phyloP scores from a whole-genome alignment of 768 basidiomycete species.

The Podaxis sp. region DNA sequence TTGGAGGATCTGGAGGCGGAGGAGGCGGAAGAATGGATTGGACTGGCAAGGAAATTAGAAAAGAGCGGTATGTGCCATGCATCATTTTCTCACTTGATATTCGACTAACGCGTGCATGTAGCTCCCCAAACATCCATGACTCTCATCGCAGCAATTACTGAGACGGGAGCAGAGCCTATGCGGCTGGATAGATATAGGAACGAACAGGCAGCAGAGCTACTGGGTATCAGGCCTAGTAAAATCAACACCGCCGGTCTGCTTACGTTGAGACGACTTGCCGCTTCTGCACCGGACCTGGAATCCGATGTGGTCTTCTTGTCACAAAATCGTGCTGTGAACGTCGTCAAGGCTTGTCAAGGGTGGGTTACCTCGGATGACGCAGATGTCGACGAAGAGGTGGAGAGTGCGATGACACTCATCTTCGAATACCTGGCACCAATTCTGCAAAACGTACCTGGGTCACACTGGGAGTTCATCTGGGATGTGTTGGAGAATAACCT shows the following conservation, averaged over 20 bases:
- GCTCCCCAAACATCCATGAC: slow-evolving; percentile 72
- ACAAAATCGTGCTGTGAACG: slow-evolving; percentile 81
- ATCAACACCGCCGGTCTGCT: slow-evolving; percentile 72
- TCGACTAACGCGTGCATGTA: slow-evolving; percentile 26
- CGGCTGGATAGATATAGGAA: slow-evolving; percentile 82
- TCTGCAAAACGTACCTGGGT: slow-evolving; percentile 80
- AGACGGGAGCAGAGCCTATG: slow-evolving; percentile 64
- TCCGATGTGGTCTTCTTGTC: slow-evolving; percentile 84
- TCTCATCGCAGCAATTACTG: slow-evolving; percentile 60
- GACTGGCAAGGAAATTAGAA: slow-evolving; percentile 64
- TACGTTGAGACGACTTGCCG: slow-evolving; percentile 65
- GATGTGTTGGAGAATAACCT: slow-evolving; percentile 87
- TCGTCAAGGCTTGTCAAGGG: slow-evolving; percentile 79
- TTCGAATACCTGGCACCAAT: slow-evolving; percentile 82
- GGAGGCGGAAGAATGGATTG: slow-evolving; percentile 80
- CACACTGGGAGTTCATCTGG: slow-evolving; percentile 92
- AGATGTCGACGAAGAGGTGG: slow-evolving; percentile 76
- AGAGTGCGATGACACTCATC: slow-evolving; percentile 73
- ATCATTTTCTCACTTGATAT: background rate
- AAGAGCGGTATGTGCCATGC: slow-evolving; percentile 48
- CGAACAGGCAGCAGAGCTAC: slow-evolving; percentile 80
- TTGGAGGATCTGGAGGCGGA: slow-evolving; percentile 55
- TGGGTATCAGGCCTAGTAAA: slow-evolving; percentile 61
- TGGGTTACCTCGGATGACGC: slow-evolving; percentile 76
- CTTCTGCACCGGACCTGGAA: slow-evolving; percentile 74